Evolutionary conservation across 2,329 filamentous ascomycete genomes (phyloP).

Genomic region (Pseudomassariella vexata): DNA sequence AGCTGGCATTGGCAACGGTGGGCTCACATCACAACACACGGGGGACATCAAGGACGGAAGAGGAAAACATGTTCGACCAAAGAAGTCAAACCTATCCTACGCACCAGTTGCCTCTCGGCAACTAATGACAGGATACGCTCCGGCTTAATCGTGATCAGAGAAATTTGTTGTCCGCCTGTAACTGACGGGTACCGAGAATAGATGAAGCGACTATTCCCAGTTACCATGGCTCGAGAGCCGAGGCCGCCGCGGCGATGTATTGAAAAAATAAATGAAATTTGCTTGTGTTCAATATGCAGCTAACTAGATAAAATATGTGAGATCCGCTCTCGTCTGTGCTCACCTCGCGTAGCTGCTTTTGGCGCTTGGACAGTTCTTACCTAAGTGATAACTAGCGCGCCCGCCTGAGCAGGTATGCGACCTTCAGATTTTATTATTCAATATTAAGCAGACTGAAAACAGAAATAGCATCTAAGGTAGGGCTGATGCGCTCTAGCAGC

Average conservation of each 20-base stretch:
- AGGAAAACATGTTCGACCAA: slow-evolving; percentile 63
- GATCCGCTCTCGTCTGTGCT: too few species aligned
- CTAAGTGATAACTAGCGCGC: too few species aligned
- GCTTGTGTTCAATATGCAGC: too few species aligned
- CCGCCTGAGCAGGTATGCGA: too few species aligned
- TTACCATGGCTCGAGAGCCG: slow-evolving; percentile 48
- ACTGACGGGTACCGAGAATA: slow-evolving; percentile 74
- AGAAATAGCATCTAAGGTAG: too few species aligned
- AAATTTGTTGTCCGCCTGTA: slow-evolving; percentile 67
- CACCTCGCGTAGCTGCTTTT: too few species aligned
- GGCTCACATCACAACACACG: not conserved
- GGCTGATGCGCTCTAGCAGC: too few species aligned
- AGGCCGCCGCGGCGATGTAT: slow-evolving; percentile 51
- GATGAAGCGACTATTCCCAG: slow-evolving; percentile 57
- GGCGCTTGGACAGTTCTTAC: too few species aligned
- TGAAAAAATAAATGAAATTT: slow-evolving; percentile 5
- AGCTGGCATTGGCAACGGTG: too few species aligned
- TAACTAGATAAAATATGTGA: too few species aligned
- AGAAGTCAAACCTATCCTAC: slow-evolving; percentile 97
- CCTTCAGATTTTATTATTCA: too few species aligned
- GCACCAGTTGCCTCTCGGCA: slow-evolving; percentile 73
- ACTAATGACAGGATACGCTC: slow-evolving; percentile 84
- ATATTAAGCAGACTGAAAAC: too few species aligned
- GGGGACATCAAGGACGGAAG: slow-evolving; percentile 5
- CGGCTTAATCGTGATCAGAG: slow-evolving; percentile 94